These are phyloP conservation scores for Phylloporus sp. DNA, from an alignment of 768 basidiomycete genomes.

Conservation along the genomic window DNA sequence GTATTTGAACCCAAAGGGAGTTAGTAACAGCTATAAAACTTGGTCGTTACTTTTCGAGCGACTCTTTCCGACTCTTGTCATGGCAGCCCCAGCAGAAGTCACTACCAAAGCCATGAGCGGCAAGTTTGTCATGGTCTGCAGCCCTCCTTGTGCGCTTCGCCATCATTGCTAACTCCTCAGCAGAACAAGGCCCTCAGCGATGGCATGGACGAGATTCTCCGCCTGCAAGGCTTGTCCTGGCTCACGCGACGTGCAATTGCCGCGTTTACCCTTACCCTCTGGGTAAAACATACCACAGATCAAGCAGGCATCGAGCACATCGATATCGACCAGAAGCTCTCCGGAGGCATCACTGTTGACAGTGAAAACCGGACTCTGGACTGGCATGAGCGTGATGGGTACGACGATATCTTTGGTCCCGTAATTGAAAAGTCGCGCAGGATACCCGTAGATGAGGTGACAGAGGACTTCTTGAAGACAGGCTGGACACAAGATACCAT, in stretches of 20 bases:
- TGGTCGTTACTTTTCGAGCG: not conserved
- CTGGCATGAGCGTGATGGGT: conserved; percentile 49
- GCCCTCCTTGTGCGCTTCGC: not conserved
- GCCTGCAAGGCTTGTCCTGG: conserved; percentile 73
- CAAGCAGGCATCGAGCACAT: conserved; percentile 59
- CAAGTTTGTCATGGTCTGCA: conserved; percentile 56
- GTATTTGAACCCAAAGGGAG: conserved; percentile 41
- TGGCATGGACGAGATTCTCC: conserved; percentile 57
- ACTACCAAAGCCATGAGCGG: conserved; percentile 60
- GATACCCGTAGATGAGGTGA: conserved; percentile 43
- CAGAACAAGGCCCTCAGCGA: conserved; percentile 73
- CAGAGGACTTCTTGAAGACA: conserved; percentile 38
- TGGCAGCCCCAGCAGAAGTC: conserved; percentile 64
- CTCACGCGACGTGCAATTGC: conserved; percentile 60
- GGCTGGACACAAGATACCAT: conserved; percentile 43
- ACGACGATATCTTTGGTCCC: conserved; percentile 60
- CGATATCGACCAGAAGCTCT: conserved; percentile 61
- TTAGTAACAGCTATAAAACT: not conserved
- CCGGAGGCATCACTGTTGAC: conserved; percentile 57
- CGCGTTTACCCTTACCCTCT: conserved; percentile 54
- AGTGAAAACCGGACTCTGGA: conserved; percentile 54
- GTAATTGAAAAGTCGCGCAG: conserved; percentile 55
- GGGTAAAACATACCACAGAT: conserved; percentile 62
- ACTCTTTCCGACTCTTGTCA: conserved; percentile 25
- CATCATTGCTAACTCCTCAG: not conserved